A percentile compares a stretch with the other conserved stretches of the same genome.
phyloP scores from a whole-genome alignment of 352 stramenopile genomes.

The Nothophytophthora sp. region DNA sequence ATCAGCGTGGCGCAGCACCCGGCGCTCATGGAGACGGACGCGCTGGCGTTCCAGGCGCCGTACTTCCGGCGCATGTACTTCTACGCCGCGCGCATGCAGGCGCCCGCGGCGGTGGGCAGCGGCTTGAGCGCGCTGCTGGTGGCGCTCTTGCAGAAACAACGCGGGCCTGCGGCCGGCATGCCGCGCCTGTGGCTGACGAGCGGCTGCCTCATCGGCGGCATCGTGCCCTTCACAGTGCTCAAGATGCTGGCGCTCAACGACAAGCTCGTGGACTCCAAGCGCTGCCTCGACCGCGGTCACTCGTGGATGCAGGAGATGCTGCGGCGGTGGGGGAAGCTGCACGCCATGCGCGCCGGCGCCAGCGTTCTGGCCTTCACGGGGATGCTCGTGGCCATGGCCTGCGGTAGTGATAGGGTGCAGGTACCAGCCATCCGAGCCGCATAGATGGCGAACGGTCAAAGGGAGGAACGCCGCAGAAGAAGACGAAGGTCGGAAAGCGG shows the following conservation, averaged over 20 bases:
- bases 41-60: constrained; percentile 57
- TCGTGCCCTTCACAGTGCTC: constrained; percentile 68
- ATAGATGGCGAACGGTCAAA: constrained; percentile 1
- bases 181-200: constrained; percentile 56
- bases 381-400: constrained; percentile 67
- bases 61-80: constrained; percentile 86
- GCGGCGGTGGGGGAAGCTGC: constrained; percentile 49
- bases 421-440: constrained; percentile 3
- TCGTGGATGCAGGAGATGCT: constrained; percentile 61
- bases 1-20: constrained; percentile 78
- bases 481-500: constrained; percentile 8
- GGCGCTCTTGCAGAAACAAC: constrained; percentile 38
- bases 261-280: constrained; percentile 53
- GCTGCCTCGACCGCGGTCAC: constrained; percentile 34
- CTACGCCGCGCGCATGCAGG: constrained; percentile 67
- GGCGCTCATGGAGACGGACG: constrained; percentile 59
- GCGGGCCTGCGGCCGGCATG: constrained; percentile 28
- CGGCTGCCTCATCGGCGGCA: constrained; percentile 51
- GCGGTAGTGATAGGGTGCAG: constrained; percentile 26
- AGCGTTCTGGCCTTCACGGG: constrained; percentile 57
- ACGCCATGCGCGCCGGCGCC: constrained; percentile 49
- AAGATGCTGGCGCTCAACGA: constrained; percentile 72
- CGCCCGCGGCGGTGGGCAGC: constrained; percentile 53
- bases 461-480: not conserved
- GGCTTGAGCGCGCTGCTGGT: constrained; percentile 51